Evolutionary conservation across 768 basidiomycete genomes (phyloP), one percentile per base, ranked within the genome.

Genomic region (Galerina marginata): DNA sequence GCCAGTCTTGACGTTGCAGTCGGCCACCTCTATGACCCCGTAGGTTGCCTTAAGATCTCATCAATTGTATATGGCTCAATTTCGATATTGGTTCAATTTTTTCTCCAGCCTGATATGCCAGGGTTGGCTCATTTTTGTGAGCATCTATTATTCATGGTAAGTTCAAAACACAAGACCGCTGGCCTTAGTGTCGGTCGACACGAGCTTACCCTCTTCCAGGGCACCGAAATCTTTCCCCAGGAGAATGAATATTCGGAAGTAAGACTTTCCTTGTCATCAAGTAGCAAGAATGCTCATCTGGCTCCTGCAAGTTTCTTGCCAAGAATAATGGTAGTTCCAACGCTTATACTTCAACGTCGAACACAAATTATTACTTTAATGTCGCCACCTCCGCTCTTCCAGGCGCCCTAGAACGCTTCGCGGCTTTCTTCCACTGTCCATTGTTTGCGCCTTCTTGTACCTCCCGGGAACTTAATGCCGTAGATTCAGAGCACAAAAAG

Each of bases 401-500:
- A 3, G 87, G 86, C 62, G 92, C 92, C 39, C 83, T 95, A 54
- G 83, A 86, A 69, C 88, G 93, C 62, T 89, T 93, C 72, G 75
- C 93, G 25, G 85, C 82, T 0, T 99, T 99, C 78, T 99, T 99
- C 76, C 92, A 92, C 64, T 90, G 87, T n/a, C 96, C 96, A 0
- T 82, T 96, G 43, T 99, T 99, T 69, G 73, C 87, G 1, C 86
- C 91, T 0, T 92, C 90, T 4, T 93, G 94, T 70, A 95, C 94
- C 0, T 81, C 86, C 26, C 86, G 95, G 36, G 96, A 99, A 76
- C 81, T 97, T 62, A 95, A 95, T 66, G 96, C 97, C 1, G 96
- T 99, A 43, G 91, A 99, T 72, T 96, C 94, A 0, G 97, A 99
- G 72, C 90, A 98, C 81, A 93, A 94, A 78, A 96, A 97, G 79